phyloP scores from a whole-genome alignment of 257 asterid species.

The Apocynum venetum region DNA sequence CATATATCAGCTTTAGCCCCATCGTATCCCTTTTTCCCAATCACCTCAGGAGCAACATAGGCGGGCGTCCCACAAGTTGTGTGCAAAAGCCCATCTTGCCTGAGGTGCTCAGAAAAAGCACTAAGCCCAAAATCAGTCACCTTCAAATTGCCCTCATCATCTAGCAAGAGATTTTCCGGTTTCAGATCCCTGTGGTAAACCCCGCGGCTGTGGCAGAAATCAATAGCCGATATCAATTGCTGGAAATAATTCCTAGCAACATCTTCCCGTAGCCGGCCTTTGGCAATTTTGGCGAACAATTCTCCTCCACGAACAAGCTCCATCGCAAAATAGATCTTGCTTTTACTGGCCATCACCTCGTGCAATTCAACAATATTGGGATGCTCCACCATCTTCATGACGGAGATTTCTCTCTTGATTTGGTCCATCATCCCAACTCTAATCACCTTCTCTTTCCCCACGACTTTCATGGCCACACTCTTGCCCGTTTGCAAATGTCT shows the following conservation, averaged over 20 bases:
- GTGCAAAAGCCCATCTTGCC: conserved; percentile 47
- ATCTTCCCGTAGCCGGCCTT: conserved; percentile 46
- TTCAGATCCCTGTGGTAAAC: conserved; percentile 53
- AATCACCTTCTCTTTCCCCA: conserved; percentile 51
- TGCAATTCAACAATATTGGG: conserved; percentile 50
- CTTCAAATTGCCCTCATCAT: conserved; percentile 46
- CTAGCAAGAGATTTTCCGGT: conserved; percentile 44
- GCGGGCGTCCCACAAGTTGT: conserved; percentile 59
- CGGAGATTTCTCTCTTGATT: conserved; percentile 50
- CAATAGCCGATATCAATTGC: conserved; percentile 49
- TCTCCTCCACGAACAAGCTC: conserved; percentile 55
- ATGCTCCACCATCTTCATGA: conserved; percentile 55
- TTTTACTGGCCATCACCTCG: conserved; percentile 59
- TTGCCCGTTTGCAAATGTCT: conserved; percentile 40
- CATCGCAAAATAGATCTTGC: conserved; percentile 53
- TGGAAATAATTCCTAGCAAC: conserved; percentile 48
- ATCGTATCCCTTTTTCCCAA: conserved; percentile 49
- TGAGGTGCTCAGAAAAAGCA: conserved; percentile 38
- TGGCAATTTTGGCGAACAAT: conserved; percentile 37
- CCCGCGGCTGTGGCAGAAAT: conserved; percentile 55
- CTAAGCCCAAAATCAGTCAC: conserved; percentile 54
- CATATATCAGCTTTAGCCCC: conserved; percentile 56
- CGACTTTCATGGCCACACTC: conserved; percentile 51
- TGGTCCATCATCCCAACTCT: conserved; percentile 62
- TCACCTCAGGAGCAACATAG: conserved; percentile 53